Evolutionary conservation across 2,329 filamentous ascomycete genomes (phyloP).

Genomic region (Dothideomycetidae sp.): DNA sequence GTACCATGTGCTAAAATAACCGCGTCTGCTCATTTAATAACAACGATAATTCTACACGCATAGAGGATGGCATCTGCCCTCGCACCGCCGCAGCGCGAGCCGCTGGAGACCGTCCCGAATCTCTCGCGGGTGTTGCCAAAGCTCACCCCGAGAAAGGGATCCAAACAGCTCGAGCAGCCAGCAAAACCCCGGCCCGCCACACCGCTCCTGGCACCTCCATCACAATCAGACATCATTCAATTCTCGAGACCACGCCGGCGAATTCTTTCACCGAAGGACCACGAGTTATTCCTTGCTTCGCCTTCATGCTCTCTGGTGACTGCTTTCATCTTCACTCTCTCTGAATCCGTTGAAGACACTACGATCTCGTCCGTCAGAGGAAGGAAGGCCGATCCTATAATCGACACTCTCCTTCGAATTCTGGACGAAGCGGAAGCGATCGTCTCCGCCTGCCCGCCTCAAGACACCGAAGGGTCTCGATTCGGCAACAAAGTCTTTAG

Average conservation of each 20-base stretch:
- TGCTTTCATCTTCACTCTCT: conserved; percentile 74
- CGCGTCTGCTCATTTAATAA: too few species aligned
- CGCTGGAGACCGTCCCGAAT: conserved; percentile 25
- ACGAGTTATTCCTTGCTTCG: conserved; percentile 66
- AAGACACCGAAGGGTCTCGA: conserved; percentile 74
- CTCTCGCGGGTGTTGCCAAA: conserved; percentile 49
- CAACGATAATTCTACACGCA: background rate
- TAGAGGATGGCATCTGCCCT: conserved; percentile 14
- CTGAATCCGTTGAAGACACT: conserved; percentile 62
- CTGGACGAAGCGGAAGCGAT: conserved; percentile 55
- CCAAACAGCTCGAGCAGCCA: conserved; percentile 21
- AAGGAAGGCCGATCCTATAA: conserved; percentile 40
- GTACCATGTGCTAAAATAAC: too few species aligned
- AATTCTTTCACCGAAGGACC: conserved; percentile 69
- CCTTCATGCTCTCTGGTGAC: conserved; percentile 61
- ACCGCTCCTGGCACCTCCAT: conserved; percentile 55
- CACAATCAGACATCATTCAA: conserved; percentile 42
- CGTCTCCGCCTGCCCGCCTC: conserved; percentile 56
- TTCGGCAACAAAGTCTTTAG: conserved; percentile 94
- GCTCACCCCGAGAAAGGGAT: conserved; percentile 47
- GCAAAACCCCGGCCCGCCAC: conserved; percentile 55
- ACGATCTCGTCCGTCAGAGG: conserved; percentile 48
- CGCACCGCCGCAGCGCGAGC: conserved; percentile 9
- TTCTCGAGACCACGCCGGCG: conserved; percentile 59
- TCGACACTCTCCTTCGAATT: conserved; percentile 53